Conservation (phyloP, 805 yeast genomes). For the Candida ovalis region DNA sequence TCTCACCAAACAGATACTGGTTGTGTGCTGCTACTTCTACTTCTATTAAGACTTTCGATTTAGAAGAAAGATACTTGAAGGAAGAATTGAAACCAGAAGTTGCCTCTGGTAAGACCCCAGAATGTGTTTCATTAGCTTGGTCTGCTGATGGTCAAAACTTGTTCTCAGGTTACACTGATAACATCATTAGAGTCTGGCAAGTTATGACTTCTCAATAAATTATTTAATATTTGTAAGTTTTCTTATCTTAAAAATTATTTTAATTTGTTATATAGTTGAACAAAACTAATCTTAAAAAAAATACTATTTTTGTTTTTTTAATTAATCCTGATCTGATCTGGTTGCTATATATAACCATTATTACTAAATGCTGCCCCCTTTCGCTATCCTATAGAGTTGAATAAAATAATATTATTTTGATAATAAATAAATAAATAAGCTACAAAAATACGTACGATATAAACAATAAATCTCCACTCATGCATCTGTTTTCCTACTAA, state of each 20-base stretch:
- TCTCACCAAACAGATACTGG: conserved; percentile 99
- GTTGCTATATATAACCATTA: too few species aligned
- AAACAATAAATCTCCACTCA: not conserved
- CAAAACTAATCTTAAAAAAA: conserved; percentile 10
- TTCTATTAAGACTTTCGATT: conserved; percentile 97
- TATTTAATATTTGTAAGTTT: conserved; percentile 15
- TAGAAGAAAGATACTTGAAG: conserved; percentile 89
- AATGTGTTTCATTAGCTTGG: conserved; percentile 98
- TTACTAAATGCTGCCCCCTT: too few species aligned
- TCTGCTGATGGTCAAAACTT: conserved; percentile 99
- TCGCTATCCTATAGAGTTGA: too few species aligned
- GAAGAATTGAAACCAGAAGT: conserved; percentile 99
- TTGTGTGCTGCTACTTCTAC: conserved; percentile 98
- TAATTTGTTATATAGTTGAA: conserved; percentile 13
- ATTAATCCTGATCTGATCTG: not conserved
- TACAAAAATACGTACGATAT: not conserved
- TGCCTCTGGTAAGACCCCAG: conserved; percentile 96
- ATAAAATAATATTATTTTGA: too few species aligned
- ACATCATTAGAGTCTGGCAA: conserved; percentile 99
- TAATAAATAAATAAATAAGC: too few species aligned
- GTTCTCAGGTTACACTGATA: conserved; percentile 99
- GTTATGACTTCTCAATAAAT: conserved; percentile 78
- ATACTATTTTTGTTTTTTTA: conserved; percentile 2
- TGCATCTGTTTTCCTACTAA: not conserved
- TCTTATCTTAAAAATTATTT: conserved; percentile 6